Evolutionary conservation across 352 stramenopile species (phyloP), one percentile per base, ranked within the genome.

Genomic region (Peronospora destructor): DNA sequence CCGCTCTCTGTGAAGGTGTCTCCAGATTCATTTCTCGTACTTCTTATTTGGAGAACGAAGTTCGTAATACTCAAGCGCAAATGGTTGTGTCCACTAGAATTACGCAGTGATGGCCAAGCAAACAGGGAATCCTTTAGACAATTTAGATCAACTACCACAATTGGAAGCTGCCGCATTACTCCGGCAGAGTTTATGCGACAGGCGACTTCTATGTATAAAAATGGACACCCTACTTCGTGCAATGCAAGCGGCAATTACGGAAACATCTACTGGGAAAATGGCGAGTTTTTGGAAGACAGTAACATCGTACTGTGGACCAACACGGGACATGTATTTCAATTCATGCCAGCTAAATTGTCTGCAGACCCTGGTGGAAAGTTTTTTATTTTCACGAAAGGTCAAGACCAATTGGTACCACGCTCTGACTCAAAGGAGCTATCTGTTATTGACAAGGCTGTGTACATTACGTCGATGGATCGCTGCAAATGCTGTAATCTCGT

Each of bases 361-460:
- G 56, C 36, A 25, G 64, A 47, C 7, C 17, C 38, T 37, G 56
- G 45, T 8, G 76, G 79, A 0, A 84, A 88, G 37, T 62, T 91
- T 39, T 87, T 89, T 13, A 70, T 87, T n/a, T 87, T 93, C 39
- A 90, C 80, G 6, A 87, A 91, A 53, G 75, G 83, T 32, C 66
- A 87, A 53, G 79, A 91, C 34, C 79, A 91, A 45, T 69, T 91
- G 17, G 79, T 91, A 3, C 79, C 79, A n/a, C 65, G 79, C 25
- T 87, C 76, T 25, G 83, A 82, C 44, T 80, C 76, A 32, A 88
- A 87, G 42, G 55, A 38, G 5, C 48, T 91, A 39, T 59, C 59
- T 8, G 47, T 67, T 10, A 74, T 88, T 45, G 56, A 84, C 6
- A 76, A 69, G 30, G 70, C 62, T 1, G 53, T 86, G 29, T 69